Percentiles rank a stretch among this genome's conserved stretches.
Evolutionary conservation across 768 basidiomycete species (phyloP).

Genomic region (Coprinellus aureogranulatus): DNA sequence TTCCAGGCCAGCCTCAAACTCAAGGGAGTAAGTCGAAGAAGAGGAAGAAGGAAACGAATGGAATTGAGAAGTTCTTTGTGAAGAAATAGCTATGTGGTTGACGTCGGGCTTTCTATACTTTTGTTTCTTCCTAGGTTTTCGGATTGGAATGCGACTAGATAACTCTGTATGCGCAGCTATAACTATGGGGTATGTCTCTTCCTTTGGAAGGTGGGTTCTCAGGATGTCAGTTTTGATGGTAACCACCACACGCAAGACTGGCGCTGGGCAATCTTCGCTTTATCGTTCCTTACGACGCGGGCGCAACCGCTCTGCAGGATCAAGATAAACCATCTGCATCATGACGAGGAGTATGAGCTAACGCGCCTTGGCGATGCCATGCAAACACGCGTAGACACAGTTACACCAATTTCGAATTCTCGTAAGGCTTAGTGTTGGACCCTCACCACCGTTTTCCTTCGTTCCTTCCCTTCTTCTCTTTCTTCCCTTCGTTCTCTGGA

Average conservation of each 20-base stretch:
- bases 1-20: not conserved
- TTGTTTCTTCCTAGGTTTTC: not conserved
- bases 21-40: slow-evolving; percentile 24
- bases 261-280: too few relatives aligned
- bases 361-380: too few relatives aligned
- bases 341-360: not conserved
- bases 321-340: not conserved
- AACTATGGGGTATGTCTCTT: not conserved
- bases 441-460: slow-evolving; percentile 10
- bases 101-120: not conserved
- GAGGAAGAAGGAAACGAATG: slow-evolving; percentile 29
- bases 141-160: too few relatives aligned
- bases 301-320: not conserved
- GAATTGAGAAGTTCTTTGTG: slow-evolving; percentile 41
- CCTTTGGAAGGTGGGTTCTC: not conserved
- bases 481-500: slow-evolving; percentile 28
- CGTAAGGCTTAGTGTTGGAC: not conserved
- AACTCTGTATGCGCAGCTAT: too few relatives aligned
- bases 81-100: slow-evolving; percentile 22
- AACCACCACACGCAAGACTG: not conserved
- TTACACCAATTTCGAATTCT: not conserved
- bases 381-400: slow-evolving; percentile 3
- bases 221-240: not conserved
- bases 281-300: too few relatives aligned
- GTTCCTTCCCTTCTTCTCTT: slow-evolving; percentile 15